Evolutionary conservation across 306 rosid species (phyloP).

Genomic region (Abrus pulchellus): DNA sequence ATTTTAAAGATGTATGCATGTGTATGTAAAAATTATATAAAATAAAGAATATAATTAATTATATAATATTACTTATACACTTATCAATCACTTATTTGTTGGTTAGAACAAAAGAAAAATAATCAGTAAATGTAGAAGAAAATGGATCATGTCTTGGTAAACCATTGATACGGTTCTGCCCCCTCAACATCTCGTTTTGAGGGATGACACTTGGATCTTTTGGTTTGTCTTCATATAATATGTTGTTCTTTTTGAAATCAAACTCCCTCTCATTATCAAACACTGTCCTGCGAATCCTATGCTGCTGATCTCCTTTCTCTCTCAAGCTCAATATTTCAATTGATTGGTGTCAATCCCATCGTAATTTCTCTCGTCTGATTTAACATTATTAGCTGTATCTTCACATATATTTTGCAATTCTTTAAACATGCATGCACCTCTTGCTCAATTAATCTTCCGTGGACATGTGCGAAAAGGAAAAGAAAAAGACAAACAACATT

Average conservation of each 20-base stretch:
- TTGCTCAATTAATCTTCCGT: background rate
- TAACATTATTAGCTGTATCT: slow-evolving; percentile 32
- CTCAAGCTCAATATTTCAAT: slow-evolving; percentile 32
- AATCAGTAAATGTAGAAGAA: background rate
- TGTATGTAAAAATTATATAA: no score
- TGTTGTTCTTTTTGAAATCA: slow-evolving; percentile 40
- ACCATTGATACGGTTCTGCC: background rate
- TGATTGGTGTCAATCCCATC: slow-evolving; percentile 47
- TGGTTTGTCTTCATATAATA: slow-evolving; percentile 49
- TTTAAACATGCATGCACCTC: slow-evolving; percentile 42
- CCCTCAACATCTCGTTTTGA: slow-evolving; percentile 32
- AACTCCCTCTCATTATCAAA: slow-evolving; percentile 45
- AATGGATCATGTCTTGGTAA: background rate
- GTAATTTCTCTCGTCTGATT: slow-evolving; percentile 34
- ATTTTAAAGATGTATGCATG: no score
- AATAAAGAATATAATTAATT: no score
- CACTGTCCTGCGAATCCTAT: slow-evolving; percentile 52
- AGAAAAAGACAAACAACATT: background rate
- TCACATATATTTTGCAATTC: slow-evolving; percentile 9
- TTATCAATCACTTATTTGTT: background rate
- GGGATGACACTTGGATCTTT: slow-evolving; percentile 54
- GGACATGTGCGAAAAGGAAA: background rate
- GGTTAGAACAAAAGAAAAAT: background rate
- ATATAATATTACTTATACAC: no score
- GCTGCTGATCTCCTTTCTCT: slow-evolving; percentile 35